These are phyloP conservation scores for Carex pumila DNA, from an alignment of 176 grass and related monocot genomes.

Conservation along the genomic window DNA sequence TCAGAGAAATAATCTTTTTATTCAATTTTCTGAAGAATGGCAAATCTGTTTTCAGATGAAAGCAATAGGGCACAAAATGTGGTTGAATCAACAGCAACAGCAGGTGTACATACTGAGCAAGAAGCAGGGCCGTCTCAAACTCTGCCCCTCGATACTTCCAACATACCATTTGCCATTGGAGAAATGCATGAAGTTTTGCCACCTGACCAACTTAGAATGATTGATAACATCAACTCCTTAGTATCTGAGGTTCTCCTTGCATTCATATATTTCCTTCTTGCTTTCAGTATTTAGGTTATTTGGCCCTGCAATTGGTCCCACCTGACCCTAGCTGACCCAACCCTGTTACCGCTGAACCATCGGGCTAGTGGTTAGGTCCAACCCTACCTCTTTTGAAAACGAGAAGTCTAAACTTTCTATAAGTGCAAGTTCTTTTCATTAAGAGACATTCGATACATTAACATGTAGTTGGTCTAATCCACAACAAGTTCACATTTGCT, in stretches of 20 bases:
- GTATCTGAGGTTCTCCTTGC: conserved; percentile 60
- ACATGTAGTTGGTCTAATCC: background rate
- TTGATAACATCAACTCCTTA: conserved; percentile 64
- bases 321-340: background rate
- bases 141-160: conserved; percentile 24
- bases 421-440: background rate
- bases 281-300: background rate
- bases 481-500: background rate
- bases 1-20: background rate
- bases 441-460: background rate
- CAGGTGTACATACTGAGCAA: conserved; percentile 24
- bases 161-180: conserved; percentile 38
- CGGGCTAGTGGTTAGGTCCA: background rate
- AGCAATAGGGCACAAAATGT: conserved; percentile 36
- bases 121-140: conserved; percentile 41
- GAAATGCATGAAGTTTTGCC: conserved; percentile 50
- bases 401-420: background rate
- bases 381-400: background rate
- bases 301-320: background rate
- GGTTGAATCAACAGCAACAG: conserved; percentile 17
- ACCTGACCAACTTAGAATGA: conserved; percentile 70
- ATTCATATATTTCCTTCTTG: background rate
- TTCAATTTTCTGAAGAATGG: conserved; percentile 23
- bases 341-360: background rate
- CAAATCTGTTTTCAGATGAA: conserved; percentile 36